Evolutionary conservation across 768 basidiomycete genomes (phyloP), one percentile per base, ranked within the genome.

Genomic region (Plicaturopsis crispa): DNA sequence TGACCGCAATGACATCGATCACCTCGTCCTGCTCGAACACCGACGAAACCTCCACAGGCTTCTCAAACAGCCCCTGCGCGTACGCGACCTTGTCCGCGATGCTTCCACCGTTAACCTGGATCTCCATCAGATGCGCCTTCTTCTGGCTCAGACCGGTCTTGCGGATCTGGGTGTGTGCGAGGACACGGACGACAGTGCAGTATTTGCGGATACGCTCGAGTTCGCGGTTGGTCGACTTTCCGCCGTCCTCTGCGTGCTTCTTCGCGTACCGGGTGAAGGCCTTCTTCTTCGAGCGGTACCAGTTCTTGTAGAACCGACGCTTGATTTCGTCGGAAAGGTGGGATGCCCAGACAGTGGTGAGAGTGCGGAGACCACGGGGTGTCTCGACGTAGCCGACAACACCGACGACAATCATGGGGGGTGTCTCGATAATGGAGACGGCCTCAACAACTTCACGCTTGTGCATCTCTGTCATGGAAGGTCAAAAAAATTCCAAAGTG

Each of bases 241-340:
- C 91, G 50, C 78, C 77, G 56, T 92, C 86, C 63, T 97, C 94
- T 42, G 93, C 86, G 63, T 94, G 85, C 73, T 94, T 98, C 82
- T 96, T 96, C 62, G 96, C 93, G 67, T 99, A 99, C 61, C 91
- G 90, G 57, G 96, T 99, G 80, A 98, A 99, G 28, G 96, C 96
- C 83, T 99, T 99, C 80, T 98, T 98, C 87, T 99, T 99, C 35
- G 91, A 94, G 52, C 89, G 84, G 76, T 98, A 98, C 93, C 94
- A 97, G 79, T 94, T 96, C 78, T 92, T 93, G 85, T 98, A 97
- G 84, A 99, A 97, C 53, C 96, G 81, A 57, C 96, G 89, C 70
- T 94, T 99, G 62, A 98, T 61, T 62, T 97, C 93, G 63, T 97
- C 96, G 26, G 90, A 93, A 31, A 99, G 78, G 65, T 99, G 96